Evolutionary conservation across 345 rosid species (phyloP).

Genomic region (Citropsis articulata): DNA sequence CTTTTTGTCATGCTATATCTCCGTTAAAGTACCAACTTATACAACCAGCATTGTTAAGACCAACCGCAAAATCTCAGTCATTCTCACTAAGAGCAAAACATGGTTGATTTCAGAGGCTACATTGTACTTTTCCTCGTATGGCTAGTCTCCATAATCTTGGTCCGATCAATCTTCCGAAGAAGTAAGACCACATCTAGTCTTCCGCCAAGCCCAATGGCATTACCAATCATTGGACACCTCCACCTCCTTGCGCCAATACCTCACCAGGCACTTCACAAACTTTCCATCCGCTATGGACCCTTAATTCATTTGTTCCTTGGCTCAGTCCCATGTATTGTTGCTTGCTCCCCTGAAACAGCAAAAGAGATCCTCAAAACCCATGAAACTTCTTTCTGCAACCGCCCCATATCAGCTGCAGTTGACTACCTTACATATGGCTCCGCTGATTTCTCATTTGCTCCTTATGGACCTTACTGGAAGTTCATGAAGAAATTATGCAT

Average conservation of each 20-base stretch:
- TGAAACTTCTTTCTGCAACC: conserved; percentile 41
- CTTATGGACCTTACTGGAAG: conserved; percentile 65
- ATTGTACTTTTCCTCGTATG: conserved; percentile 31
- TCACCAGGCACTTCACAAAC: conserved; percentile 63
- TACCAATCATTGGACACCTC: conserved; percentile 66
- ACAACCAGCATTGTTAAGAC: not conserved
- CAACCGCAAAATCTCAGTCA: not conserved
- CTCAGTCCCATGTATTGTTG: conserved; percentile 51
- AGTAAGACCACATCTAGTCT: conserved; percentile 15
- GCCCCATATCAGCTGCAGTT: conserved; percentile 33
- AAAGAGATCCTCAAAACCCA: conserved; percentile 66
- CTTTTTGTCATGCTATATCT: not conserved
- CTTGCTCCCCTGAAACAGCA: conserved; percentile 58
- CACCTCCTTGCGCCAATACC: conserved; percentile 55
- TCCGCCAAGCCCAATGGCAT: conserved; percentile 50
- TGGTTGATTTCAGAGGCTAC: conserved; percentile 35
- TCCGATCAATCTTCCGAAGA: conserved; percentile 28
- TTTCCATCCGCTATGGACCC: conserved; percentile 51
- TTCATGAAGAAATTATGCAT: conserved; percentile 62
- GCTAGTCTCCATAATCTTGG: conserved; percentile 35
- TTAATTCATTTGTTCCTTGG: conserved; percentile 56
- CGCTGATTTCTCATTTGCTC: conserved; percentile 48
- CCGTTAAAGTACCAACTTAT: not conserved
- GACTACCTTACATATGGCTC: conserved; percentile 60
- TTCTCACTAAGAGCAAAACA: not conserved